Percentiles rank a stretch among this genome's conserved stretches.
Evolutionary conservation across 1,284 basidiomycete species (phyloP).

Genomic region (Amylostereum areolatum): DNA sequence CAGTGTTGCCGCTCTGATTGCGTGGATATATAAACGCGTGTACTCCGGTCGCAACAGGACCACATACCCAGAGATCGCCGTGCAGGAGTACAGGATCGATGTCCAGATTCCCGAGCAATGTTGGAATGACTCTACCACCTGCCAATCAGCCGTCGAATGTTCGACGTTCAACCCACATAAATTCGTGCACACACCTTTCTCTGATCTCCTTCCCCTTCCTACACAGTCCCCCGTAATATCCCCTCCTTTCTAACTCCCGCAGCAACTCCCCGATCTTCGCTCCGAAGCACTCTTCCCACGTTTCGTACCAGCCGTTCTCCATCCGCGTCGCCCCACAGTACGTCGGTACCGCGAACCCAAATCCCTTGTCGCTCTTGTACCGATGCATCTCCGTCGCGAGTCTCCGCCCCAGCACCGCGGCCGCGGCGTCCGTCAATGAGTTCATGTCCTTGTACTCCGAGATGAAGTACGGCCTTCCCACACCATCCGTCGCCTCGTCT

Average conservation of each 20-base stretch:
- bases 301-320: slow-evolving; percentile 69
- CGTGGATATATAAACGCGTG: slow-evolving; percentile 7
- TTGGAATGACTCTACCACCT: slow-evolving; percentile 63
- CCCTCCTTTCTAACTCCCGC: slow-evolving; percentile 42
- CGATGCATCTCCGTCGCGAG: slow-evolving; percentile 60
- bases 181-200: slow-evolving; percentile 38
- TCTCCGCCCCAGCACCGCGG: slow-evolving; percentile 52
- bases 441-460: slow-evolving; percentile 67
- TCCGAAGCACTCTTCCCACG: slow-evolving; percentile 70
- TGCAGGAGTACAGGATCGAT: slow-evolving; percentile 77
- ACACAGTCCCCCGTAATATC: slow-evolving; percentile 41
- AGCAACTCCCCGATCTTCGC: slow-evolving; percentile 66
- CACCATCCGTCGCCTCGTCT: slow-evolving; percentile 21
- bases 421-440: slow-evolving; percentile 40
- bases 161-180: background rate
- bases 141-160: background rate
- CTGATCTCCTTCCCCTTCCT: slow-evolving; percentile 50
- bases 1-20: slow-evolving; percentile 65
- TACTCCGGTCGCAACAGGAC: background rate
- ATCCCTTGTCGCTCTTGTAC: slow-evolving; percentile 49
- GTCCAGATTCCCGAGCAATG: slow-evolving; percentile 54
- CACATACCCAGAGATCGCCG: slow-evolving; percentile 79
- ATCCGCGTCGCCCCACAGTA: slow-evolving; percentile 77
- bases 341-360: slow-evolving; percentile 74
- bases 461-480: slow-evolving; percentile 61